These are phyloP conservation scores for Quercus suber DNA, from an alignment of 306 rosid genomes.

Conservation along the genomic window DNA sequence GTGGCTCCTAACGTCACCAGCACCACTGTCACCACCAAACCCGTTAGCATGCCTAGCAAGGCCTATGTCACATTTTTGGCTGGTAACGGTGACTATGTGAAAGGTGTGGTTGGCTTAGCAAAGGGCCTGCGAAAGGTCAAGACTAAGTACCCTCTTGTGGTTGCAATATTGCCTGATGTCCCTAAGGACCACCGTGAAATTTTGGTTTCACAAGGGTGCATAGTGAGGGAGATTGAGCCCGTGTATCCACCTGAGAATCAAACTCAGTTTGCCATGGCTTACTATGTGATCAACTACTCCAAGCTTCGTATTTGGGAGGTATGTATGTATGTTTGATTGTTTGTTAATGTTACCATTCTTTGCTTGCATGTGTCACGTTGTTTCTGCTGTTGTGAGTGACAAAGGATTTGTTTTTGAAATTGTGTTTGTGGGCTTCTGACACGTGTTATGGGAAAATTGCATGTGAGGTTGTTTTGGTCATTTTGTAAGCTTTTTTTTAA, in stretches of 20 bases:
- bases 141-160: slow-evolving; percentile 65
- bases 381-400: background rate
- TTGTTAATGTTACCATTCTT: background rate
- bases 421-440: too few relatives aligned
- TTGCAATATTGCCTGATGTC: slow-evolving; percentile 33
- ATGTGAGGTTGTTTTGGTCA: too few relatives aligned
- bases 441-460: too few relatives aligned
- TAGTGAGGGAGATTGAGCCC: background rate
- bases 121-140: slow-evolving; percentile 73
- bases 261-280: background rate
- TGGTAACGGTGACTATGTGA: slow-evolving; percentile 66
- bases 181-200: background rate
- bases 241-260: background rate
- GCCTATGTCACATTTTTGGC: slow-evolving; percentile 90
- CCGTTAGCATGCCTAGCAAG: slow-evolving; percentile 1
- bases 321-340: too few relatives aligned
- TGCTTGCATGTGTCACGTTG: background rate
- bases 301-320: background rate
- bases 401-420: too few relatives aligned
- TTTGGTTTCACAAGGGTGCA: background rate
- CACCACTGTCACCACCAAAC: slow-evolving; percentile 6
- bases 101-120: slow-evolving; percentile 83
- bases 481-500: too few relatives aligned
- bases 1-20: slow-evolving; percentile 52
- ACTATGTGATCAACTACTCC: background rate